Conservation (phyloP, 768 basidiomycete species). For the Butyriboletus loyo region DNA sequence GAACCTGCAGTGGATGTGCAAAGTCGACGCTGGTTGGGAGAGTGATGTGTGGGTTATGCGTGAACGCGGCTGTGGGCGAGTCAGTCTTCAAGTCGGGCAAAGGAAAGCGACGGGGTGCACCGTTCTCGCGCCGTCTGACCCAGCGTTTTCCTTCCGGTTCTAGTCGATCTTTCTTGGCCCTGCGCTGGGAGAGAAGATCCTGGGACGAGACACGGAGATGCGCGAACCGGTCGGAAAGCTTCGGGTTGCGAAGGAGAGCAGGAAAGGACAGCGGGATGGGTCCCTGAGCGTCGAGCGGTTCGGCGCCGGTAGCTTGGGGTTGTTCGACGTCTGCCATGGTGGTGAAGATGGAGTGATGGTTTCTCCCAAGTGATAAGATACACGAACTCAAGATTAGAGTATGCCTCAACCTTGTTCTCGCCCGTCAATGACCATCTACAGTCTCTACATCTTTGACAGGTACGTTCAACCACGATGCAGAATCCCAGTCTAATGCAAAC, state of each 20-base stretch:
- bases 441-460: conserved; percentile 94
- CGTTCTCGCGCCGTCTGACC: conserved; percentile 73
- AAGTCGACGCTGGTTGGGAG: conserved; percentile 60
- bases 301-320: background rate
- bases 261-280: conserved; percentile 68
- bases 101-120: conserved; percentile 37
- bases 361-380: too few species aligned
- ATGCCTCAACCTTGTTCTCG: too few species aligned
- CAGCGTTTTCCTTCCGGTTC: conserved; percentile 78
- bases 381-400: too few species aligned
- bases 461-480: conserved; percentile 14
- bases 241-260: conserved; percentile 60
- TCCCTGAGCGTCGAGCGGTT: background rate
- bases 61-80: conserved; percentile 54
- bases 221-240: conserved; percentile 49
- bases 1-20: conserved; percentile 39
- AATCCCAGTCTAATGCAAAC: background rate
- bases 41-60: conserved; percentile 69
- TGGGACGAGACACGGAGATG: conserved; percentile 38
- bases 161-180: conserved; percentile 46
- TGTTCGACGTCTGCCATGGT: conserved; percentile 10
- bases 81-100: conserved; percentile 1
- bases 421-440: conserved; percentile 93
- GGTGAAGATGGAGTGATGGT: too few species aligned
- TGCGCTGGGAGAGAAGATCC: background rate